Base-by-base conservation (phyloP, 164 flowering plant species). In the Vitis rotundifolia region DNA sequence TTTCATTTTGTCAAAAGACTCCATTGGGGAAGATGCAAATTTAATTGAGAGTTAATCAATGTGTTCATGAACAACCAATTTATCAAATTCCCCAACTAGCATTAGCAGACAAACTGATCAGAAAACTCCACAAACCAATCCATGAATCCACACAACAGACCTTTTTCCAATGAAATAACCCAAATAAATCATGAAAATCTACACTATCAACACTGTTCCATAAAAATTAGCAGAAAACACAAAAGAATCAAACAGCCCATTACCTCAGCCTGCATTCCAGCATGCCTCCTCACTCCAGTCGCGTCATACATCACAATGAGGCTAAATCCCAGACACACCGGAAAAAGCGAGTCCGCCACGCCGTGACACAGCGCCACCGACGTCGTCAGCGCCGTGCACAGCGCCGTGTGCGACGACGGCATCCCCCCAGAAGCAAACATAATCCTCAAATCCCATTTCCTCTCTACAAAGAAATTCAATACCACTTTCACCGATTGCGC, bases 201-300 rank as follows among this genome's bases (percentile, higher is more conserved):
- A 3, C 44, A 37, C 44, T 37, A 37, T 37, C 44, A 37, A 37
- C 44, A 37, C 47, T 37, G 61, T 28, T 29, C 58, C 26, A 63
- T 16, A 0, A 22, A 31, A 57, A 2, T 14, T 31, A 55, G 14
- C 16, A 19, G 54, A 54, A 19, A 28, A 26, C 31, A 26, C 3
- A 14, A 48, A 66, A 28, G 5, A 63, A 31, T 67, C 31, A 61
- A 6, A 15, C 13, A 28, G 14, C 5, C n/a, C 3, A 53, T 63
- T 77, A 90, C 98, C 93, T 90, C 83, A 11, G 98, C 98, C 74
- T 94, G 97, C 88, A 94, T 87, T 9, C 98, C 98, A 7, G 97
- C 98, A 62, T 94, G 98, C 51, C 96, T 77, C n/a, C 98, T 73
- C 10, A 94, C 97, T 5, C 98, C 98, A 49, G 83, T 89, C 0